A percentile compares a stretch with the other conserved stretches of the same genome.
phyloP scores from a whole-genome alignment of 306 rosid species.

The Citrullus colocynthis region DNA sequence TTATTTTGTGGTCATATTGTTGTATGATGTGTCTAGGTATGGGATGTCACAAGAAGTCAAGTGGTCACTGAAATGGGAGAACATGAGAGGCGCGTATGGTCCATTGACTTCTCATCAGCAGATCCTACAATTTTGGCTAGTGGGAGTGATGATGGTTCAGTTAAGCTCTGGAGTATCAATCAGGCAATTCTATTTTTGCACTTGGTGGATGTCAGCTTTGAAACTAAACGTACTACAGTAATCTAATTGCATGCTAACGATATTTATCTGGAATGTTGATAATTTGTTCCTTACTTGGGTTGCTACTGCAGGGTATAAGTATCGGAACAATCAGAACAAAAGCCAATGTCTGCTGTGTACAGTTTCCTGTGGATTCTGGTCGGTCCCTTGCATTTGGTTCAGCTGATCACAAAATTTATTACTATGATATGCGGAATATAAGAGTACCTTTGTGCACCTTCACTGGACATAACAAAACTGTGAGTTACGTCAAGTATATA shows the following conservation, averaged over 20 bases:
- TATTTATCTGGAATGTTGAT: constrained; percentile 52
- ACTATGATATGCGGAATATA: constrained; percentile 76
- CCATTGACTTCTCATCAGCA: constrained; percentile 82
- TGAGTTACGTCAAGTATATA: constrained; percentile 79
- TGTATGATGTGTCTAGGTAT: constrained; percentile 43
- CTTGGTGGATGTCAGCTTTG: constrained; percentile 98
- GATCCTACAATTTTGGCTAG: constrained; percentile 95
- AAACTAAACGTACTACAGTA: constrained; percentile 91
- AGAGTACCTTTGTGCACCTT: constrained; percentile 69
- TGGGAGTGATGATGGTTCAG: constrained; percentile 88
- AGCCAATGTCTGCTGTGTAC: constrained; percentile 96
- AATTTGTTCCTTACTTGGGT: constrained; percentile 65
- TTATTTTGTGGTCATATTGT: constrained; percentile 10
- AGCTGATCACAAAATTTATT: constrained; percentile 83
- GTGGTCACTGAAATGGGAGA: constrained; percentile 75
- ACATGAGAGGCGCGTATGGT: constrained; percentile 93
- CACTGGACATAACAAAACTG: constrained; percentile 80
- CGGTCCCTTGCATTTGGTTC: constrained; percentile 91
- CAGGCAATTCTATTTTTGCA: constrained; percentile 99
- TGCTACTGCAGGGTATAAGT: constrained; percentile 87
- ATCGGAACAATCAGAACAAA: constrained; percentile 82
- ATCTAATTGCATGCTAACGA: constrained; percentile 48
- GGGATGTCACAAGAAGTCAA: constrained; percentile 97
- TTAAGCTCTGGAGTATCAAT: constrained; percentile 99
- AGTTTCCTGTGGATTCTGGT: constrained; percentile 70